Evolutionary conservation across 116 monocot genomes (phyloP).

Genomic region (Trichopus zeylanicus): DNA sequence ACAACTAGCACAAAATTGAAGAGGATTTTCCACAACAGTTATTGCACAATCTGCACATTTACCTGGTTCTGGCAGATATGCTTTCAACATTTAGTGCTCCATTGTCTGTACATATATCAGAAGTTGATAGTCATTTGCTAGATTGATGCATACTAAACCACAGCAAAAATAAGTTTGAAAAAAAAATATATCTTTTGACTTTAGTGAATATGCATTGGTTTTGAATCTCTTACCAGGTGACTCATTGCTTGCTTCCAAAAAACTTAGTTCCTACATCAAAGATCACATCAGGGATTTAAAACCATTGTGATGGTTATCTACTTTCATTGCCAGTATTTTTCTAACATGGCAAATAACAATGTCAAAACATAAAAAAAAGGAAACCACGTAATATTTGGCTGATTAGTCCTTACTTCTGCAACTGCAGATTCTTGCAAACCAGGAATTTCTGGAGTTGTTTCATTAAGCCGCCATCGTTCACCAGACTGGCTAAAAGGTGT

Average conservation of each 20-base stretch:
- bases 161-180: too few species aligned
- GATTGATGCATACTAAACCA: too few species aligned
- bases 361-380: background rate
- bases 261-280: conserved; percentile 37
- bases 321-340: too few species aligned
- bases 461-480: conserved; percentile 17
- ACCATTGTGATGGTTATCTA: background rate
- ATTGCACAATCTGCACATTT: conserved; percentile 5
- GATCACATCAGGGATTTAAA: background rate
- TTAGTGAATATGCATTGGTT: background rate
- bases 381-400: background rate
- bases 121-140: background rate
- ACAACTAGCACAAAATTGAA: background rate
- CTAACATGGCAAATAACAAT: too few species aligned
- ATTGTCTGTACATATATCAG: conserved; percentile 19
- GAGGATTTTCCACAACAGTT: background rate
- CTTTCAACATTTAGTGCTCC: conserved; percentile 16
- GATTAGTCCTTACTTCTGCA: conserved; percentile 16
- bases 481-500: conserved; percentile 22
- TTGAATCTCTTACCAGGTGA: conserved; percentile 35
- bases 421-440: conserved; percentile 21
- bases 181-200: too few species aligned
- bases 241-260: conserved; percentile 52
- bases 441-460: conserved; percentile 19
- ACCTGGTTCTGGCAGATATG: conserved; percentile 78